These are phyloP conservation scores for Bipolaris gigantea DNA, from an alignment of 2,329 filamentous ascomycete genomes.

Conservation along the genomic window DNA sequence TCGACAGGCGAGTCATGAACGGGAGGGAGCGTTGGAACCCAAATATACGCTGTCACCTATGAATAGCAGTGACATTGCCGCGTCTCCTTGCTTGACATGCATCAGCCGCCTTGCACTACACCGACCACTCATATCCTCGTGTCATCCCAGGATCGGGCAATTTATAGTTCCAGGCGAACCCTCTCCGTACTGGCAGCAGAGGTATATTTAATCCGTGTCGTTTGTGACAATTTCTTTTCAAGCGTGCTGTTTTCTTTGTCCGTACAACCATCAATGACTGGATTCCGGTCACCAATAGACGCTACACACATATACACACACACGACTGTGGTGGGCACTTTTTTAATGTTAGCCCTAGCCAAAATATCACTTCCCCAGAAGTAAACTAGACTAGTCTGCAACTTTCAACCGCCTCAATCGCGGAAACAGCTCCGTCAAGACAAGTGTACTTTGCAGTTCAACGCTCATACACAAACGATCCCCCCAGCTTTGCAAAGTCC, in stretches of 20 bases:
- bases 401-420: no score
- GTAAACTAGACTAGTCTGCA: no score
- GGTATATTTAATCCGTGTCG: neutral
- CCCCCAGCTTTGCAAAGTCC: no score
- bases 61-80: neutral
- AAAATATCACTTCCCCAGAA: no score
- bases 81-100: neutral
- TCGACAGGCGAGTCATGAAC: neutral
- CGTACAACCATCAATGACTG: neutral
- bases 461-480: no score
- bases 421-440: no score
- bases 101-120: neutral
- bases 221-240: neutral
- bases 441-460: no score
- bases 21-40: neutral
- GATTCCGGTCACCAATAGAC: neutral
- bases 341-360: no score
- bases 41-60: neutral
- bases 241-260: neutral
- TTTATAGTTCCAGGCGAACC: neutral
- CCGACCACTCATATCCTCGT: neutral
- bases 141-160: neutral
- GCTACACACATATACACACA: neutral
- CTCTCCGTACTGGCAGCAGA: neutral
- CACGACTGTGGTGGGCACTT: no score